These are phyloP conservation scores for Tylopilus cervinicoccineus DNA, from an alignment of 768 basidiomycete genomes.

Conservation along the genomic window DNA sequence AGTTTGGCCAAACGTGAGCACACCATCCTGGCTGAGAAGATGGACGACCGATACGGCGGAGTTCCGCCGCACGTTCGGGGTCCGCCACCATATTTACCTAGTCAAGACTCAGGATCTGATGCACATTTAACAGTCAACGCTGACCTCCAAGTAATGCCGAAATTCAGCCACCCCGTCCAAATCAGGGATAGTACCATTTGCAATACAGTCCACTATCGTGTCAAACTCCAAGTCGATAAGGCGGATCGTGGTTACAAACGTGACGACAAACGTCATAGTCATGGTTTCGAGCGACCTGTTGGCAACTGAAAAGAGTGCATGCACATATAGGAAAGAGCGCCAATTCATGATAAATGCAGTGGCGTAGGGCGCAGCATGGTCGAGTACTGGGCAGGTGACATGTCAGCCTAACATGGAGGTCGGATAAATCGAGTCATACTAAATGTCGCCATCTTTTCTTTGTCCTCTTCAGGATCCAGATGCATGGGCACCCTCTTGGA, in stretches of 20 bases:
- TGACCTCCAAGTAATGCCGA: constrained; percentile 2
- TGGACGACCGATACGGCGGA: constrained; percentile 11
- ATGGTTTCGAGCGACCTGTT: constrained; percentile 4
- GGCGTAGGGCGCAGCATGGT: constrained; percentile 1
- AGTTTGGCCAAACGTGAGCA: constrained; percentile 7
- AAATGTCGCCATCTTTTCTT: constrained; percentile 7
- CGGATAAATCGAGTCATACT: constrained; percentile 1
- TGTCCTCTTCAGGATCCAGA: constrained; percentile 1
- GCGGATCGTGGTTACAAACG: constrained; percentile 10
- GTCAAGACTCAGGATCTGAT: background rate
- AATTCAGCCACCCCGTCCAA: background rate
- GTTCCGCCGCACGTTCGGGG: constrained; percentile 7
- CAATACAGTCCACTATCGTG: constrained; percentile 12
- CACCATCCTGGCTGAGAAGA: constrained; percentile 13
- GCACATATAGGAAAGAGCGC: constrained; percentile 7
- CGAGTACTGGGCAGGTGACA: background rate
- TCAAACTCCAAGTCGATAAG: constrained; percentile 8
- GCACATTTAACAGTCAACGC: too few relatives aligned
- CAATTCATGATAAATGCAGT: constrained; percentile 4
- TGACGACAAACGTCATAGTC: constrained; percentile 2
- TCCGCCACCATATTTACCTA: constrained; percentile 2
- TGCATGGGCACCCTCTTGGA: background rate
- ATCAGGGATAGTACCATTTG: constrained; percentile 8
- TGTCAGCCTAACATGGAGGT: background rate
- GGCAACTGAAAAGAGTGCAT: constrained; percentile 3